A percentile compares a stretch with the other conserved stretches of the same genome.
Conservation (phyloP, 306 rosid species). For the Acacia confusa region DNA sequence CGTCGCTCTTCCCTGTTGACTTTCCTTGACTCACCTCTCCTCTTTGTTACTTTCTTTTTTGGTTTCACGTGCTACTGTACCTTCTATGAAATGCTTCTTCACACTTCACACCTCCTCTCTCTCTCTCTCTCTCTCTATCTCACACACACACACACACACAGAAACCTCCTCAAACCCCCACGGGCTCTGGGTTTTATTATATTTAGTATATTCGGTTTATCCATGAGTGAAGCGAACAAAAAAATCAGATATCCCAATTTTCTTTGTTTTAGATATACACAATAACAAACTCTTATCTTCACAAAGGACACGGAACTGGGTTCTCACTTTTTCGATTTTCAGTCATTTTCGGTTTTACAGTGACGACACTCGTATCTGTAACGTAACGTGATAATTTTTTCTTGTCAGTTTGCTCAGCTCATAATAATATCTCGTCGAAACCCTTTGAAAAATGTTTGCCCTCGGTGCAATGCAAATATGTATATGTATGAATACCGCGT, state of each 20-base stretch:
- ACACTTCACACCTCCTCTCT: neutral
- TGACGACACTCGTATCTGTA: conserved; percentile 1
- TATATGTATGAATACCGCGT: neutral
- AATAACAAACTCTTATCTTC: neutral
- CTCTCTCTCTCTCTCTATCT: neutral
- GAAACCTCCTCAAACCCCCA: neutral
- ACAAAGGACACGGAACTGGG: neutral
- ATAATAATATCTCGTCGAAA: neutral
- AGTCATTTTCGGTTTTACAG: neutral
- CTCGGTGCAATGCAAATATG: neutral
- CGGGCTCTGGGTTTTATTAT: conserved; percentile 1
- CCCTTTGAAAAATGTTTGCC: neutral
- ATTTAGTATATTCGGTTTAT: neutral
- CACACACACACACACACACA: neutral
- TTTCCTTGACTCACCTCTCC: conserved; percentile 46
- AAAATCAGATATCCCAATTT: neutral
- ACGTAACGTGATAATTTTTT: neutral
- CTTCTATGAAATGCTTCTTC: neutral
- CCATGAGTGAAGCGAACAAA: neutral
- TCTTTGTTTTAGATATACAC: neutral
- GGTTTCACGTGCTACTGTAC: conserved; percentile 16
- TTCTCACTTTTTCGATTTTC: neutral
- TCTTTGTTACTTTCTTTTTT: conserved; percentile 20
- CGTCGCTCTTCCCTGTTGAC: conserved; percentile 56
- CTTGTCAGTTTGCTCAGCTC: conserved; percentile 7